Base-by-base conservation (phyloP, 2,329 filamentous ascomycete genomes). In the Phaeosphaeriaceae sp. region DNA sequence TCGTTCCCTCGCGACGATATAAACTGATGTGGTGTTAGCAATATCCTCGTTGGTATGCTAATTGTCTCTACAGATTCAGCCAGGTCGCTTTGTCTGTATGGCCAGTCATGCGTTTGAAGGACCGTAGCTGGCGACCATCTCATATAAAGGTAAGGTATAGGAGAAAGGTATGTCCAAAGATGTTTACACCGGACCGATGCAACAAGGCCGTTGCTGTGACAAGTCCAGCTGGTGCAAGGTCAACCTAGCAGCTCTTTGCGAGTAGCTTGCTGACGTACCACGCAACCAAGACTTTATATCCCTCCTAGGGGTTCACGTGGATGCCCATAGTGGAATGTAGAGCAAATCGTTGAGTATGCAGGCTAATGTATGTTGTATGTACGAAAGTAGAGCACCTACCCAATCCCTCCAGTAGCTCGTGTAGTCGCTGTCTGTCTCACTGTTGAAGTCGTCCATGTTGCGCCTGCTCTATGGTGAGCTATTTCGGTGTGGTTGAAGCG, bases 321-420 rank as follows among this genome's bases (percentile, higher is more conserved):
- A 42, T 15, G 16, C 8, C 39, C 26, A 28, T 18, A 23, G 15
- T 18, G 48, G 9, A 26, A 38, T n/a, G 45, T 52, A 52, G 36
- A 15, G 34, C 23, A 7, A 9, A 46, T n/a, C 7, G 26, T n/a
- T 29, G 17, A 33, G 20, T 17, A 17, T 42, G 26, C 32, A 30
- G 32, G 23, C 39, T 20, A 37, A 32, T 38, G 20, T 43, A 38
- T 20, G 23, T 23, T 34, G 41, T 30, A 42, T 42, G 28, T 30
- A 28, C 15, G 28, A 26, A 48, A 54, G 54, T 45, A 30, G 46
- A 53, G 55, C 52, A 87, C 90, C 79, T 81, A 97, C 94, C 94
- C 94, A 99, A 78, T 99, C 94, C 74, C 93, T 83, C 94, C 94
- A 99, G 76, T 97, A 99, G 77, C 92, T 97, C 40, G 94, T 97